phyloP scores from a whole-genome alignment of 495 filamentous ascomycete species.

The Xylaria intraflava region DNA sequence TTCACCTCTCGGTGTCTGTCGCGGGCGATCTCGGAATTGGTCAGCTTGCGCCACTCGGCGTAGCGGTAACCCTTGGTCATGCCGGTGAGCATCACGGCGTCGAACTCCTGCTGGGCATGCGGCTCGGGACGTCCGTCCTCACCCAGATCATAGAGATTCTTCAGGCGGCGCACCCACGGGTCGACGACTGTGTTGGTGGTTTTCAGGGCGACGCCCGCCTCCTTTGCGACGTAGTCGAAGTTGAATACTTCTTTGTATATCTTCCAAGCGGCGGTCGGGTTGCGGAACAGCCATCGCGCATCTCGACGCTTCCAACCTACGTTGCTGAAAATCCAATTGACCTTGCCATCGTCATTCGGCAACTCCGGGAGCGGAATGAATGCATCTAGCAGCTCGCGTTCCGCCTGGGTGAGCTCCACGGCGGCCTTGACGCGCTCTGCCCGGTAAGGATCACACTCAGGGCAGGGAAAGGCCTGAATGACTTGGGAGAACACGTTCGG shows the following conservation, averaged over 20 bases:
- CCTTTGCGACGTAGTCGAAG: neutral
- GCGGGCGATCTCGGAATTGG: neutral
- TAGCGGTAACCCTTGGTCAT: neutral
- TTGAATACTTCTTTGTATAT: slow-evolving; percentile 3
- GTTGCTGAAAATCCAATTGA: neutral
- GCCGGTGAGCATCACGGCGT: neutral
- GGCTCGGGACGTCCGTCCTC: neutral
- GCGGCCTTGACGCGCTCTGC: neutral
- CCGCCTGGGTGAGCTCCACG: neutral
- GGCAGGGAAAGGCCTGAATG: neutral
- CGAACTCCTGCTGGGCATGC: neutral
- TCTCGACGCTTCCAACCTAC: slow-evolving; percentile 4
- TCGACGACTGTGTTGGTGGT: neutral
- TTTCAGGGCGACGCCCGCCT: neutral
- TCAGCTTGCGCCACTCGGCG: slow-evolving; percentile 4
- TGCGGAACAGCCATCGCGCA: neutral
- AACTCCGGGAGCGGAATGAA: too few relatives aligned
- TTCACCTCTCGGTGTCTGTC: neutral
- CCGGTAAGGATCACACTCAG: neutral
- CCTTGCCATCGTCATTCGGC: neutral
- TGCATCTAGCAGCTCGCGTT: neutral
- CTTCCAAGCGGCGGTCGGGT: neutral
- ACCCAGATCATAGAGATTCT: neutral
- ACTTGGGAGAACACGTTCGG: neutral
- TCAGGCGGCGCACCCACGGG: neutral